Base-by-base conservation (phyloP, 257 asterid species). In the Solanum chmielewskii region DNA sequence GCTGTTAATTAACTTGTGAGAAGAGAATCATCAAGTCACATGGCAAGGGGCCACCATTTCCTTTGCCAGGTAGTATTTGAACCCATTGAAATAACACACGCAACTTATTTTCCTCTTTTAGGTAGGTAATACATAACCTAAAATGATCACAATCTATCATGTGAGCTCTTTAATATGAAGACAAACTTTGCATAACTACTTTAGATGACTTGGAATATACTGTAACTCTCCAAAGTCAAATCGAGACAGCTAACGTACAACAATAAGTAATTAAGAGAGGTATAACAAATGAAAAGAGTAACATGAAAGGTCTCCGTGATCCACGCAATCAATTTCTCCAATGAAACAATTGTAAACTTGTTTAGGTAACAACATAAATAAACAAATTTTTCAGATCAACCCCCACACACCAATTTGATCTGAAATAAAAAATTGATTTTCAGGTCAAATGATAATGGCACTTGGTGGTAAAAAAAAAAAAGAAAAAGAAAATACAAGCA, bases 291-390 rank as follows among this genome's bases (percentile, higher is more conserved):
- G 68, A 62, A 64, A 4, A 10, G 12, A 37, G 62, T 27, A 45
- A 84, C 37, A 84, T 60, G 80, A 41, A 78, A 12, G 41, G 47
- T 44, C 49, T 83, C 60, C 83, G 82, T 82, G 41, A 91, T 68
- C 86, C 83, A 89, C 84, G 89, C 88, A 13, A 13, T 83, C 11
- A 56, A 81, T 56, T 62, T 78, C 76, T 80, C 45, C 84, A 56
- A 83, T 21, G 39, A 86, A 84, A 60, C 87, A 75, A 83, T 90
- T 90, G 87, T 71, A 85, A 86, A 87, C 68, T 69, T 44, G 62
- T 88, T 86, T 80, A 49, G 87, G 89, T 88, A 44, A 91, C 20
- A 90, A 89, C 92, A 29, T 29, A 91, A 90, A 88, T 90, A 77
- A 91, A 89, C 86, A 78, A 86, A 84, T 82, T 88, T 89, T 89